phyloP scores from a whole-genome alignment of 257 asterid species.

The Solanum sitiens region DNA sequence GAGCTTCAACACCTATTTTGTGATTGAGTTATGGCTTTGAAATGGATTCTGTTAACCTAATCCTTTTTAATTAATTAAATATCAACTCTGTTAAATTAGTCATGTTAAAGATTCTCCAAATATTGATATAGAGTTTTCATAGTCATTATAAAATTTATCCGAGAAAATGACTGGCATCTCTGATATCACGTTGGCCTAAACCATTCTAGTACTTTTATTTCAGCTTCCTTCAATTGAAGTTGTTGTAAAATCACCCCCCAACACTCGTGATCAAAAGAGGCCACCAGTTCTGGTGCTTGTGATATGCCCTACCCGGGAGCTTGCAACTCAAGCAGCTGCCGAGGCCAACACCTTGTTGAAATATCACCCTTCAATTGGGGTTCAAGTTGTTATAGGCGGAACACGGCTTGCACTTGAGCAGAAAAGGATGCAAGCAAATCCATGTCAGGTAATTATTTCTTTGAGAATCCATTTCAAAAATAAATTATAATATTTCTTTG shows the following conservation, averaged over 20 bases:
- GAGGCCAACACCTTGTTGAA: constrained; percentile 87
- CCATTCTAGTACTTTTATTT: constrained; percentile 12
- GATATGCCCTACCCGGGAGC: constrained; percentile 94
- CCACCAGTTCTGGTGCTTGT: constrained; percentile 78
- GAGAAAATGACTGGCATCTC: background rate
- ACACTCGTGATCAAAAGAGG: constrained; percentile 44
- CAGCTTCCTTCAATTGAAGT: constrained; percentile 97
- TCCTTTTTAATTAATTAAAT: background rate
- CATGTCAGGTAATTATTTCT: constrained; percentile 58
- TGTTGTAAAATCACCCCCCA: constrained; percentile 48
- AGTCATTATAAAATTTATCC: background rate
- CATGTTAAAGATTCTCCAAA: background rate
- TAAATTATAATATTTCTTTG: background rate
- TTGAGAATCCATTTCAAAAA: background rate
- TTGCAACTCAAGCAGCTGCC: constrained; percentile 89
- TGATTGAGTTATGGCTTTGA: background rate
- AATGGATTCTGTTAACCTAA: background rate
- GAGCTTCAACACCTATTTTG: background rate
- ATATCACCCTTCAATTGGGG: constrained; percentile 87
- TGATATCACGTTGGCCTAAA: background rate
- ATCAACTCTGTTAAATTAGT: background rate
- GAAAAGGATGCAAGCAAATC: constrained; percentile 88
- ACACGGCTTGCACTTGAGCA: constrained; percentile 82
- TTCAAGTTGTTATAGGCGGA: constrained; percentile 97
- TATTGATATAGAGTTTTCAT: background rate